Evolutionary conservation across 2,329 filamentous ascomycete genomes (phyloP).

Genomic region (Huntiella bhutanensis): DNA sequence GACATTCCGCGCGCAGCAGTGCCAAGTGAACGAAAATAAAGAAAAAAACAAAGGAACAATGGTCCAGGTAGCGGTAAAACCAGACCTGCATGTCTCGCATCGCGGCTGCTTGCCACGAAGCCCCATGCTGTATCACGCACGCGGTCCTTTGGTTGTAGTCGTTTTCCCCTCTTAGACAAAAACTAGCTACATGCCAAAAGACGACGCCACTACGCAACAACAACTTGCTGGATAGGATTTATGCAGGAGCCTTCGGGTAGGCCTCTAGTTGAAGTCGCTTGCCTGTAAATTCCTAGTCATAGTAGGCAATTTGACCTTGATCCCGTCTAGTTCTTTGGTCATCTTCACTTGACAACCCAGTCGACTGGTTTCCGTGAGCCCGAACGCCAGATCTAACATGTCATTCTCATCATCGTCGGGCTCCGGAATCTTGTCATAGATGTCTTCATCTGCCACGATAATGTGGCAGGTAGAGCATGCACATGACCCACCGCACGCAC

Average conservation of each 20-base stretch:
- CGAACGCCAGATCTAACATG: slow-evolving; percentile 82
- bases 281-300: slow-evolving; percentile 96
- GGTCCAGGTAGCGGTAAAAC: no score
- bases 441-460: slow-evolving; percentile 54
- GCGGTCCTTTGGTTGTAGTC: no score
- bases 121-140: no score
- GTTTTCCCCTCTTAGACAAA: no score
- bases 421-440: slow-evolving; percentile 62
- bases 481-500: slow-evolving; percentile 85
- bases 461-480: slow-evolving; percentile 89
- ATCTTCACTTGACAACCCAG: slow-evolving; percentile 84
- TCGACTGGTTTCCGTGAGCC: slow-evolving; percentile 65
- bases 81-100: no score
- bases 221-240: not conserved
- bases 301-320: slow-evolving; percentile 66
- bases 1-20: not conserved
- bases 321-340: slow-evolving; percentile 72
- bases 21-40: no score
- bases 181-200: no score
- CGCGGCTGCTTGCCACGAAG: no score
- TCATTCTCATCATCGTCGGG: slow-evolving; percentile 70
- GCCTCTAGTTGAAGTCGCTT: slow-evolving; percentile 52
- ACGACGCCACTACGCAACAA: no score
- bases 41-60: no score
- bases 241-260: not conserved